Evolutionary conservation across 116 monocot species (phyloP).

Genomic region (Phalaenopsis hybrid): DNA sequence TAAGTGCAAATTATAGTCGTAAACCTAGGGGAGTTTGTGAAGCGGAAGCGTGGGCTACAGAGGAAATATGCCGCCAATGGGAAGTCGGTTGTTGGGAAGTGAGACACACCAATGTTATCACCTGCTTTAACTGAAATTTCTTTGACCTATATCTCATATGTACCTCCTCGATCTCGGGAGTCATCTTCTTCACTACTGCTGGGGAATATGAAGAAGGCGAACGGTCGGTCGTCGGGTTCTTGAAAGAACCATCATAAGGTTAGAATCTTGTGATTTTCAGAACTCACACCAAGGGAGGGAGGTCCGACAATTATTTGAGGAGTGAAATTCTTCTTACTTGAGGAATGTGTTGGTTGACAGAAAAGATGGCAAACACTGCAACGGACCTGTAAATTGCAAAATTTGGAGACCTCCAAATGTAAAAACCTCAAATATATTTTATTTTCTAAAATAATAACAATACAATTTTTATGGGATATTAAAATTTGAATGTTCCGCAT

Average conservation of each 20-base stretch:
- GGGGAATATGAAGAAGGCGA: conserved; percentile 17
- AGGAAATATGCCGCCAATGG: conserved; percentile 65
- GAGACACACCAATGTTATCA: neutral
- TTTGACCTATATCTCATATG: neutral
- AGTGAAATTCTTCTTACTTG: too few relatives aligned
- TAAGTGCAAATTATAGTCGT: neutral
- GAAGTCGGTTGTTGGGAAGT: conserved; percentile 10
- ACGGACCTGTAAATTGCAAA: too few relatives aligned
- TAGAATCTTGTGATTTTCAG: neutral
- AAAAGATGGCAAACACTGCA: too few relatives aligned
- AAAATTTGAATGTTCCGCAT: too few relatives aligned
- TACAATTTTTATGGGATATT: too few relatives aligned
- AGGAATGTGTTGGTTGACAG: too few relatives aligned
- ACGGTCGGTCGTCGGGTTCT: conserved; percentile 23
- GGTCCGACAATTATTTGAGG: too few relatives aligned
- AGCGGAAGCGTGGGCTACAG: conserved; percentile 79
- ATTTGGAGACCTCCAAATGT: too few relatives aligned
- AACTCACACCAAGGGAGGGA: too few relatives aligned
- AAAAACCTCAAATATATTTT: too few relatives aligned
- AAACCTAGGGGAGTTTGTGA: conserved; percentile 23
- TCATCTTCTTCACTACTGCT: neutral
- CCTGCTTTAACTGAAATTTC: neutral
- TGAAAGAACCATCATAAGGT: conserved; percentile 26
- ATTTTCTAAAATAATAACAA: too few relatives aligned
- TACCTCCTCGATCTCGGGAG: neutral